Evolutionary conservation across 352 stramenopile genomes (phyloP).

Genomic region (Pythium rhizo-oryzae): DNA sequence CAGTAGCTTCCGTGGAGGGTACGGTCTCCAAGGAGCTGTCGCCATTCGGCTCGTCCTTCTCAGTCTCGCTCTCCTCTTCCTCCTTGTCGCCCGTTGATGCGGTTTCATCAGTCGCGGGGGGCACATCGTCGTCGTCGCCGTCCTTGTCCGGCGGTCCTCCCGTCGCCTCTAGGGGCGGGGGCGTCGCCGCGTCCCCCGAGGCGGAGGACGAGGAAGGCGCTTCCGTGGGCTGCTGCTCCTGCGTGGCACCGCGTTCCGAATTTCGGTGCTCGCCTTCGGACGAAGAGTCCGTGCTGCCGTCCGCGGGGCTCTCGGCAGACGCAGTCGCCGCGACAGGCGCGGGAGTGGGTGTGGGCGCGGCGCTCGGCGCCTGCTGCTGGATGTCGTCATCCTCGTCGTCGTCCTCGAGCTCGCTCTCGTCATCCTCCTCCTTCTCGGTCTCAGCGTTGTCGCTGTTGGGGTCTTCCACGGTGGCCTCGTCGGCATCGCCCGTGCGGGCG

Average conservation of each 20-base stretch:
- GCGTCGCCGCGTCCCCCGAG: neutral
- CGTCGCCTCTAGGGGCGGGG: neutral
- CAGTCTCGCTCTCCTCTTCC: neutral
- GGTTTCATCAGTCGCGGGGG: neutral
- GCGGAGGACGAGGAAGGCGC: neutral
- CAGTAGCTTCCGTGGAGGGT: too few species aligned
- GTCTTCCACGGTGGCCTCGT: neutral
- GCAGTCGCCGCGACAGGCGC: neutral
- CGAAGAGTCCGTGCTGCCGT: neutral
- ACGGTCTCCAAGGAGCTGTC: too few species aligned
- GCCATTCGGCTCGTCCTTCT: neutral
- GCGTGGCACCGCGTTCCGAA: too few species aligned
- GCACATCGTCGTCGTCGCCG: neutral
- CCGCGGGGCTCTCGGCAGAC: neutral
- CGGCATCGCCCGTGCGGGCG: neutral
- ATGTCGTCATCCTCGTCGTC: constrained; percentile 10
- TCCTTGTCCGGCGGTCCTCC: neutral
- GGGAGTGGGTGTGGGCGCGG: neutral
- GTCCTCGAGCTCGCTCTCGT: constrained; percentile 14
- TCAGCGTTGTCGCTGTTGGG: constrained; percentile 23
- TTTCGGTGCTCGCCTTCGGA: neutral
- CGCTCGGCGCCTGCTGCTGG: neutral
- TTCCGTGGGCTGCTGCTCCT: neutral
- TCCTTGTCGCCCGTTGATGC: neutral
- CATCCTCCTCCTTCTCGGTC: constrained; percentile 29